Conservation (phyloP, 495 filamentous ascomycete species). For the Evernia prunastri region DNA sequence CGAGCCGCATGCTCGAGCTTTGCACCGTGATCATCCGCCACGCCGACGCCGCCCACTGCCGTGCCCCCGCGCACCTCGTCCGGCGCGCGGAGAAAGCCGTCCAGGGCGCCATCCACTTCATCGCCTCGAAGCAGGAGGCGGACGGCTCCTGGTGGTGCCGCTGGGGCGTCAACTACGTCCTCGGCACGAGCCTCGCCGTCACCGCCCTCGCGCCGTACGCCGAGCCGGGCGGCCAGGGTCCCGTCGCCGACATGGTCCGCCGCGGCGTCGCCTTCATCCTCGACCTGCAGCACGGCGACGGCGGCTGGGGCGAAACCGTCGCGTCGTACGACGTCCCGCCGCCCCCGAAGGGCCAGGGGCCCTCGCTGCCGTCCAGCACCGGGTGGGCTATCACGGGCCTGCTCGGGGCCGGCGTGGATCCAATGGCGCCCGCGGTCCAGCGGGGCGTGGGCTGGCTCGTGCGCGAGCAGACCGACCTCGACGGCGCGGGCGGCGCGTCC, state of each 20-base stretch:
- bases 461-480: not conserved
- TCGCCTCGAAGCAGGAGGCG: slow-evolving; percentile 22
- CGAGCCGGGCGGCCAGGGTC: not conserved
- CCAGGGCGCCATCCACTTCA: slow-evolving; percentile 24
- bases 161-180: slow-evolving; percentile 36
- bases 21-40: slow-evolving; percentile 33
- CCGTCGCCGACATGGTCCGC: slow-evolving; percentile 10
- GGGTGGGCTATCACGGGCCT: slow-evolving; percentile 36
- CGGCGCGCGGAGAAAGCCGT: not conserved
- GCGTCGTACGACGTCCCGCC: slow-evolving; percentile 27
- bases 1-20: slow-evolving; percentile 35
- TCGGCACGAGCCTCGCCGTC: slow-evolving; percentile 34
- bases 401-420: slow-evolving; percentile 21
- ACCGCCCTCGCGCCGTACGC: slow-evolving; percentile 25
- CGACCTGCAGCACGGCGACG: slow-evolving; percentile 31
- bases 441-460: slow-evolving; percentile 26
- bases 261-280: slow-evolving; percentile 27
- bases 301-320: slow-evolving; percentile 35
- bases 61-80: no score
- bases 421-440: slow-evolving; percentile 16
- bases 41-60: no score
- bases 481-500: no score
- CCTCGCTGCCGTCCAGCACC: slow-evolving; percentile 33
- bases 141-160: slow-evolving; percentile 33
- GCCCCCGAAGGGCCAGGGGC: slow-evolving; percentile 20